Conservation (phyloP, 2,329 filamentous ascomycete genomes). For the Endoconidiophora laricicola region DNA sequence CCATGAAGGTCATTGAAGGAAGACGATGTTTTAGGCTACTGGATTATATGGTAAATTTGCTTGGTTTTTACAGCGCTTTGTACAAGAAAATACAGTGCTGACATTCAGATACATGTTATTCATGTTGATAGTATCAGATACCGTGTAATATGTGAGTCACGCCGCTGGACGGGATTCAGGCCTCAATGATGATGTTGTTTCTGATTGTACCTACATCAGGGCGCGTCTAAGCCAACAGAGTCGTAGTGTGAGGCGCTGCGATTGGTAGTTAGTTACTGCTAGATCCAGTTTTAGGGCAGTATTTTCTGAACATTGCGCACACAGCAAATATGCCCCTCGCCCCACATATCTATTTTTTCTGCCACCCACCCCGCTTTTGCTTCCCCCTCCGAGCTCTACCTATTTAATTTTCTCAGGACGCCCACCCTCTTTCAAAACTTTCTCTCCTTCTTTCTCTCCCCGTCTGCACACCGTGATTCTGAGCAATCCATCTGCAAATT, state of each 20-base stretch:
- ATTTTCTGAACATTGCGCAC: slow-evolving; percentile 8
- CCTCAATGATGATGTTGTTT: not conserved
- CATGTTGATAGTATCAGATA: too few relatives aligned
- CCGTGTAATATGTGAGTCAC: too few relatives aligned
- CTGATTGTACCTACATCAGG: not conserved
- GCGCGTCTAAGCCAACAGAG: too few relatives aligned
- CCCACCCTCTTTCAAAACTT: slow-evolving; percentile 9
- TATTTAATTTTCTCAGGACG: slow-evolving; percentile 11
- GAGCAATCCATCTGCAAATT: slow-evolving; percentile 14
- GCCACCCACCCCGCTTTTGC: slow-evolving; percentile 12
- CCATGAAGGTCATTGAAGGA: too few relatives aligned
- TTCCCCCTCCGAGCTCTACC: slow-evolving; percentile 3
- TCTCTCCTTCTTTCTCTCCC: slow-evolving; percentile 14
- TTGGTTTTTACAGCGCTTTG: too few relatives aligned
- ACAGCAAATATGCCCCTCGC: slow-evolving; percentile 10
- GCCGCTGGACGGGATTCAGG: not conserved
- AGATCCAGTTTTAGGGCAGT: slow-evolving; percentile 11
- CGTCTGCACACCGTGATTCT: slow-evolving; percentile 14
- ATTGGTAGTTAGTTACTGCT: too few relatives aligned
- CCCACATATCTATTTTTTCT: slow-evolving; percentile 12
- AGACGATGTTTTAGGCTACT: too few relatives aligned
- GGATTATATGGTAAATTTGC: too few relatives aligned
- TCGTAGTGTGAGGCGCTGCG: too few relatives aligned
- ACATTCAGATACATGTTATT: too few relatives aligned
- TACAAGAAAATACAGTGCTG: too few relatives aligned